Conservation (phyloP, 2,329 filamentous ascomycete genomes). For the Nothomitra cinnamomea region DNA sequence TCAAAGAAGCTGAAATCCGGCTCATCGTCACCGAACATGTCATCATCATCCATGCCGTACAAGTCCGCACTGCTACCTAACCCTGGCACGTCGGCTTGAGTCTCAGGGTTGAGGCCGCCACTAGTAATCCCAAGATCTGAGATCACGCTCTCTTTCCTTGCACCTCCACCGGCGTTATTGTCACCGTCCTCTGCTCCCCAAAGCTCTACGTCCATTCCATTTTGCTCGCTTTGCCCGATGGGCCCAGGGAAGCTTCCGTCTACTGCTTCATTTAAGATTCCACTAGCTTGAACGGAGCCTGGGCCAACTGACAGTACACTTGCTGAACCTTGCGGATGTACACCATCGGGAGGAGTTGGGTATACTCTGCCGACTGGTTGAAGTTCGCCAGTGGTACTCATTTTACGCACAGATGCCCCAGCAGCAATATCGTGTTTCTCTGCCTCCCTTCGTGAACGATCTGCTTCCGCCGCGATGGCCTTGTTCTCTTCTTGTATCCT, state of each 20-base stretch:
- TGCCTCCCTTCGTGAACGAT: conserved; percentile 9
- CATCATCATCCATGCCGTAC: conserved; percentile 51
- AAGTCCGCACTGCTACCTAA: conserved; percentile 33
- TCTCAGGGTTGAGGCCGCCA: background rate
- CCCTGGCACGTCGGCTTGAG: background rate
- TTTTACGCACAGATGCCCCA: background rate
- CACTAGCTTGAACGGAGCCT: background rate
- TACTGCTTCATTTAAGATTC: background rate
- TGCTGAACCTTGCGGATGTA: conserved; percentile 23
- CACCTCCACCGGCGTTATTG: background rate
- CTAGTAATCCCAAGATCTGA: background rate
- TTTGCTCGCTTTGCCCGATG: background rate
- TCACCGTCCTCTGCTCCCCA: background rate
- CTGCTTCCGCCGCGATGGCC: conserved; percentile 25
- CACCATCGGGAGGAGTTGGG: conserved; percentile 52
- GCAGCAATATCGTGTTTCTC: conserved; percentile 36
- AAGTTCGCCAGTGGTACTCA: conserved; percentile 23
- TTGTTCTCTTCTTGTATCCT: conserved; percentile 20
- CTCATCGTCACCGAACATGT: conserved; percentile 54
- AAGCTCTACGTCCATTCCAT: background rate
- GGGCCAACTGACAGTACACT: background rate
- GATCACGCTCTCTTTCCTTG: background rate
- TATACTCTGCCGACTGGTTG: conserved; percentile 44
- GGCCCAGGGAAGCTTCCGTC: background rate
- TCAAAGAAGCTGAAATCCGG: conserved; percentile 77